Base-by-base conservation (phyloP, 75 land plant species). In the Sequoiadendron giganteum region DNA sequence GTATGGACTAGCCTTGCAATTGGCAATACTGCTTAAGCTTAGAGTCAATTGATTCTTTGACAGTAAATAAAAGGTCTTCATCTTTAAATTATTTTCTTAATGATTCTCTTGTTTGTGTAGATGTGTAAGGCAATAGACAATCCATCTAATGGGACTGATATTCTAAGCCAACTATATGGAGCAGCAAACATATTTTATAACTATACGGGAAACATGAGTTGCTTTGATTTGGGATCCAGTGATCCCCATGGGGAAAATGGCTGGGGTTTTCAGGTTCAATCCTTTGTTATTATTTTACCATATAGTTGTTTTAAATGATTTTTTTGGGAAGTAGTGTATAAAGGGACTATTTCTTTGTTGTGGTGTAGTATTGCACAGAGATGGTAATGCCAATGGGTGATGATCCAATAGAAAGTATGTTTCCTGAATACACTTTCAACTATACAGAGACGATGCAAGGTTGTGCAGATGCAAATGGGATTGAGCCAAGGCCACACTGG, bases 321-420 rank as follows among this genome's bases (percentile, higher is more conserved):
- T 4, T 3, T 16, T 18, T 18, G 5, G 61, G 5, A n/a, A 11
- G 19, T 36, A 36, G 43, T 10, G 39, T 72, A 82, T 87, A 80
- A 42, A n/a, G 2, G 25, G 86, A n/a, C 25, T 18, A 25, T 56
- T 56, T 16, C 48, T 56, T 56, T 56, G 61, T 47, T 83, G 85
- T 18, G 86, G 48, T 86, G 89, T 89, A 92, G 93, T 84, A 85
- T n/a, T 92, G 93, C 70, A 90, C 93, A 85, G 93, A 92, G 65
- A 92, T 92, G 93, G 88, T 90, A 18, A 88, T 88, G 89, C 93
- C 93, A 9, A 88, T 92, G 88, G 85, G 89, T 80, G 88, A 87
- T 85, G 70, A 90, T 78, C 78, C 89, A 32, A 40, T 86, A 18
- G 88, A 88, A 58, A 88, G 93, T 48, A 90, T 92, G 91, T 92